Evolutionary conservation across 768 basidiomycete species (phyloP).

Genomic region (Hericium alpestre): DNA sequence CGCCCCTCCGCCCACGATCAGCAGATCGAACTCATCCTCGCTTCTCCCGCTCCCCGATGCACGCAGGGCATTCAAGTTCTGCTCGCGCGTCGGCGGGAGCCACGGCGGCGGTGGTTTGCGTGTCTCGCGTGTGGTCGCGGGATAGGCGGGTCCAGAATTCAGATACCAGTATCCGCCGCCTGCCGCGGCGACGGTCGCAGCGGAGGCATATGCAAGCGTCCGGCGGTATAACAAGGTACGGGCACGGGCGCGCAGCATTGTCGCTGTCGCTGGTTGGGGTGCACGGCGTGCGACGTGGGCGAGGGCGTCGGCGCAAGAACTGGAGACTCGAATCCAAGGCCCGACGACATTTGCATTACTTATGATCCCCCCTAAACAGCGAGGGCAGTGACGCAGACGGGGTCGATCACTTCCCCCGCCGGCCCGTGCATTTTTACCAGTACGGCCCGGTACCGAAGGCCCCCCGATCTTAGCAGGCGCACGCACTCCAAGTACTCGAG

Average conservation of each 20-base stretch:
- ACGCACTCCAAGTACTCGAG: no score
- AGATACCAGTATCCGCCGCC: constrained; percentile 63
- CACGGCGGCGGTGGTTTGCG: constrained; percentile 70
- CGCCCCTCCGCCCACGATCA: constrained; percentile 89
- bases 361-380: no score
- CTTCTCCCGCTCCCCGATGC: constrained; percentile 26
- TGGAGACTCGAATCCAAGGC: no score
- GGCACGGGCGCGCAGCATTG: constrained; percentile 16
- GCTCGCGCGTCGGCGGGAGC: constrained; percentile 61
- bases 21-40: constrained; percentile 60
- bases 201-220: constrained; percentile 41
- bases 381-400: no score
- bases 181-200: constrained; percentile 40
- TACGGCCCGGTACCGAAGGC: no score
- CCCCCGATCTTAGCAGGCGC: no score
- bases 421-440: no score
- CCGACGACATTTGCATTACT: no score
- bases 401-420: no score
- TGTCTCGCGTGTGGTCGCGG: constrained; percentile 49
- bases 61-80: constrained; percentile 53
- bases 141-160: constrained; percentile 63
- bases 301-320: no score
- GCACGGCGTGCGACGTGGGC: no score
- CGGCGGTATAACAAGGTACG: constrained; percentile 40
- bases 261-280: not conserved